Conservation (phyloP, 2,329 filamentous ascomycete species). For the Capronia epimyces region DNA sequence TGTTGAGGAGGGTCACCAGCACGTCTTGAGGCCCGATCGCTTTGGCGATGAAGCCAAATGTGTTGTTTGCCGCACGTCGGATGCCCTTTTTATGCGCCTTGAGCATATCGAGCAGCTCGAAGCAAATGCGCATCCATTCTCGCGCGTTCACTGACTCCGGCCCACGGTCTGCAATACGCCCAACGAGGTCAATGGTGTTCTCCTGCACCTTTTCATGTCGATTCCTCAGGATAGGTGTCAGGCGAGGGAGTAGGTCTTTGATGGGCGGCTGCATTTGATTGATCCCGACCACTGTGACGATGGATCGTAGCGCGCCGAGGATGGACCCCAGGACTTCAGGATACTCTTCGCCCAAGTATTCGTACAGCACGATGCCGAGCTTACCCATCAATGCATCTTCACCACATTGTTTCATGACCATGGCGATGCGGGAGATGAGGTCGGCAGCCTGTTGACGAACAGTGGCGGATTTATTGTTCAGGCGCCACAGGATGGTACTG, state of each 20-base stretch:
- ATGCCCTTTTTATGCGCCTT: slow-evolving; percentile 99
- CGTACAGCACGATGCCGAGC: slow-evolving; percentile 88
- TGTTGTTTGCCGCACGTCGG: slow-evolving; percentile 96
- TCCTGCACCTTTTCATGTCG: slow-evolving; percentile 99
- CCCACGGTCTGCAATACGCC: slow-evolving; percentile 93
- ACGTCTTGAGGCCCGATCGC: slow-evolving; percentile 98
- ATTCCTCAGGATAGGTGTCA: slow-evolving; percentile 97
- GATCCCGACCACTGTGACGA: slow-evolving; percentile 96
- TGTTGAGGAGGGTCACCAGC: slow-evolving; percentile 89
- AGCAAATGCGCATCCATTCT: slow-evolving; percentile 99
- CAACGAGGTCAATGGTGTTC: slow-evolving; percentile 96
- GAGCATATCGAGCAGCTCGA: slow-evolving; percentile 97
- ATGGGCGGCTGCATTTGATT: slow-evolving; percentile 98
- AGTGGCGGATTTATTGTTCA: slow-evolving; percentile 97
- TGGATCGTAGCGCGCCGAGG: slow-evolving; percentile 85
- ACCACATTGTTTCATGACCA: slow-evolving; percentile 98
- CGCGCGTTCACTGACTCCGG: slow-evolving; percentile 93
- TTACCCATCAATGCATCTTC: slow-evolving; percentile 96
- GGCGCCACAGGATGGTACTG: slow-evolving; percentile 87
- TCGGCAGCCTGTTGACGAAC: slow-evolving; percentile 96
- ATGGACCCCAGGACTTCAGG: slow-evolving; percentile 96
- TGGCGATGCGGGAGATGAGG: slow-evolving; percentile 90
- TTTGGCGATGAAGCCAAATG: slow-evolving; percentile 98
- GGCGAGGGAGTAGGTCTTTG: slow-evolving; percentile 85
- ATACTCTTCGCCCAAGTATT: slow-evolving; percentile 97